Evolutionary conservation across 148 eudicot species (phyloP).

Genomic region (Agrostemma githago): DNA sequence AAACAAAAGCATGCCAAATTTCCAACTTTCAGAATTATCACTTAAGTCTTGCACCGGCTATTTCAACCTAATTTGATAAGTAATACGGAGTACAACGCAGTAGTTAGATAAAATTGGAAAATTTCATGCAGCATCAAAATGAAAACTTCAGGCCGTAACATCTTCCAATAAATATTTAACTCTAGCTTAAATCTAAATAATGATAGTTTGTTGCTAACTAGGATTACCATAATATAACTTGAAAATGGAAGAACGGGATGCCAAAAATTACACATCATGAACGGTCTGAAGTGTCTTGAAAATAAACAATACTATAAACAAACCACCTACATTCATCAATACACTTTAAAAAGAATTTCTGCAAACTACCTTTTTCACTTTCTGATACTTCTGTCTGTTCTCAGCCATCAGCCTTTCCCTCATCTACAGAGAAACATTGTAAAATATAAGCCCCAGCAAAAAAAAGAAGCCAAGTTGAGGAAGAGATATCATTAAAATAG

Average conservation of each 20-base stretch:
- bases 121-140: constrained; percentile 8
- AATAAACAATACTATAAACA: not conserved
- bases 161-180: constrained; percentile 2
- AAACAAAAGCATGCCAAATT: not conserved
- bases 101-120: not conserved
- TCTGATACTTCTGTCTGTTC: constrained; percentile 92
- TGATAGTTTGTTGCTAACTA: not conserved
- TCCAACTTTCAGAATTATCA: not conserved
- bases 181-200: not conserved
- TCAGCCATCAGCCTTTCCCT: constrained; percentile 98
- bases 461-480: not conserved
- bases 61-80: not conserved
- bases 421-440: constrained; percentile 52
- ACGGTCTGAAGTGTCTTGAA: not conserved
- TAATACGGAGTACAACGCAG: not conserved
- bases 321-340: not conserved
- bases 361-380: constrained; percentile 73
- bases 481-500: not conserved
- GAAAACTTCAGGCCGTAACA: not conserved
- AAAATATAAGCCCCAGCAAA: constrained; percentile 9
- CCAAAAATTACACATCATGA: not conserved
- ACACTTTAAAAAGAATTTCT: constrained; percentile 8
- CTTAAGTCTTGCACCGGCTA: not conserved
- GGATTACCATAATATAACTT: not conserved
- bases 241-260: not conserved